phyloP scores from a whole-genome alignment of 148 eudicot species.

The Pouteria glomerata region DNA sequence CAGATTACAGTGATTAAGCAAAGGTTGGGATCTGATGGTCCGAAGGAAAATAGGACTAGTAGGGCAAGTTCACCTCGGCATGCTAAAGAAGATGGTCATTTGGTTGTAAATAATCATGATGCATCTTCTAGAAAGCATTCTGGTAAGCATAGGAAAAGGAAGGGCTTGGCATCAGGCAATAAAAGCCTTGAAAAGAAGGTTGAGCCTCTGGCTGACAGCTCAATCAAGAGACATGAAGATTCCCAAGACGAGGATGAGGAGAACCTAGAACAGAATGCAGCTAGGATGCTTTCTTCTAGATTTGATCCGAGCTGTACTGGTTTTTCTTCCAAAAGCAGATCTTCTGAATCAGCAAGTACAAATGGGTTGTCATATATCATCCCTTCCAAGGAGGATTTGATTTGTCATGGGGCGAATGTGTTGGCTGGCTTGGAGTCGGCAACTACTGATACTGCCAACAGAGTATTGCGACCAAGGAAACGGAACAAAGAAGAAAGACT shows the following conservation, averaged over 20 bases:
- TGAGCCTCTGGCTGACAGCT: constrained; percentile 27
- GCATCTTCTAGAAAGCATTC: constrained; percentile 35
- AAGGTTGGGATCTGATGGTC: too few species aligned
- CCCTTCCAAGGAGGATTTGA: constrained; percentile 27
- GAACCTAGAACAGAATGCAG: constrained; percentile 93
- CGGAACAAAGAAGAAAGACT: constrained; percentile 42
- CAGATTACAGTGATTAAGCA: constrained; percentile 92
- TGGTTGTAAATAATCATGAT: constrained; percentile 32
- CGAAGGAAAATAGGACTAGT: constrained; percentile 28
- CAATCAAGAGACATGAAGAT: constrained; percentile 24
- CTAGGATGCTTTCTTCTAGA: constrained; percentile 96
- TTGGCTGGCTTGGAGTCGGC: constrained; percentile 32
- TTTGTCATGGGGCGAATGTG: constrained; percentile 21
- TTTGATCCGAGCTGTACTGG: constrained; percentile 87
- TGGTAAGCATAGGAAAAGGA: constrained; percentile 41
- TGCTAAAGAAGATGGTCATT: constrained; percentile 31
- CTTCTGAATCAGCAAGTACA: constrained; percentile 28
- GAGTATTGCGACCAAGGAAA: constrained; percentile 59
- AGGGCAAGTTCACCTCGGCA: constrained; percentile 21
- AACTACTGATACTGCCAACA: constrained; percentile 51
- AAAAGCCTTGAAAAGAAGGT: constrained; percentile 28
- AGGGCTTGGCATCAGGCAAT: constrained; percentile 27
- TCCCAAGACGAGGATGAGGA: constrained; percentile 69
- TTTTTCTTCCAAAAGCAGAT: constrained; percentile 39
- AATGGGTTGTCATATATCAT: constrained; percentile 28